These are phyloP conservation scores for Cicer pinnatifidum DNA, from an alignment of 306 rosid species.

Conservation along the genomic window DNA sequence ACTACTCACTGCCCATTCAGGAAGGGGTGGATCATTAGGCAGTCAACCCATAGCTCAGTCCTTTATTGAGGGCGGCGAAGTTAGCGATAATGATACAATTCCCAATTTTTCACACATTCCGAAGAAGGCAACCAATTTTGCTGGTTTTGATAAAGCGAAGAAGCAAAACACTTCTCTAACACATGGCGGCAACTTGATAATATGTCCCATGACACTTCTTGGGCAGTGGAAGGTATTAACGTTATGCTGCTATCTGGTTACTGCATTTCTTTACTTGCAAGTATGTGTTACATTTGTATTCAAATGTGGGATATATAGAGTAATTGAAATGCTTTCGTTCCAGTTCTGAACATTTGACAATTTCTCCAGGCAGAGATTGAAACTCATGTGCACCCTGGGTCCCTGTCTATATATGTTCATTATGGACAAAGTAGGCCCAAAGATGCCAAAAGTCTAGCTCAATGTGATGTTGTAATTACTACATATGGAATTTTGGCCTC, in stretches of 20 bases:
- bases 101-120: conserved; percentile 47
- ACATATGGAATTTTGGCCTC: conserved; percentile 90
- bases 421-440: conserved; percentile 90
- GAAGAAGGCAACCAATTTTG: conserved; percentile 57
- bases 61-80: conserved; percentile 55
- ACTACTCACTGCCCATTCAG: conserved; percentile 76
- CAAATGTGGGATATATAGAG: conserved; percentile 20
- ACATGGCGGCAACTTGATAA: conserved; percentile 78
- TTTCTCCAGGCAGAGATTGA: conserved; percentile 87
- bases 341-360: conserved; percentile 46
- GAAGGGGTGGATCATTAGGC: conserved; percentile 60
- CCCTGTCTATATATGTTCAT: conserved; percentile 78
- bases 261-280: conserved; percentile 38
- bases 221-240: conserved; percentile 93
- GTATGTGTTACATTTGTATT: conserved; percentile 25
- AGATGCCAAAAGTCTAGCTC: conserved; percentile 79
- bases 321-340: conserved; percentile 15
- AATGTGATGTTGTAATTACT: conserved; percentile 80
- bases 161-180: conserved; percentile 60
- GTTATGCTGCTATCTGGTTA: conserved; percentile 36
- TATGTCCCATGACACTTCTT: conserved; percentile 92
- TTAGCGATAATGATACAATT: conserved; percentile 41
- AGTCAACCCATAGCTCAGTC: conserved; percentile 53
- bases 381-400: conserved; percentile 77
- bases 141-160: conserved; percentile 72